Evolutionary conservation across 345 rosid genomes (phyloP), one percentile per base, ranked within the genome.

Genomic region (Anacardium occidentale): DNA sequence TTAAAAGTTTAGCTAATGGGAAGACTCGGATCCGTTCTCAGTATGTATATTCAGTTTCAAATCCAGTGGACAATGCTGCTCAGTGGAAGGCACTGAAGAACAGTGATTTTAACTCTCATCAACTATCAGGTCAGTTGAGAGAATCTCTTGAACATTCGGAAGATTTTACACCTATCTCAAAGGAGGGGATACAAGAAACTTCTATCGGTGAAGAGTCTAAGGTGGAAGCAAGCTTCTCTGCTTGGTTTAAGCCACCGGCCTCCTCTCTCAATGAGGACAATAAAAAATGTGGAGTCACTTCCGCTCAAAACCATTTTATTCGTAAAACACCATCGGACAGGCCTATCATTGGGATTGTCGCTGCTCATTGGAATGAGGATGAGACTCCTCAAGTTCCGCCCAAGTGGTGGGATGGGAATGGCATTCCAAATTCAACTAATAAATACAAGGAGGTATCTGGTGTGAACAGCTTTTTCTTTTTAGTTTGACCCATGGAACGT

Each of bases 371-470:
- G 97, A 89, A 85, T 62, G 95, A 85, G 70, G 78, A 87, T 44
- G 90, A 84, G 25, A 67, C 77, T 50, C 44, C 90, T 69, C 78
- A 79, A n/a, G 70, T 83, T 71, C 73, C 87, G 14, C 91, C 90
- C n/a, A 94, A 85, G 83, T 89, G 95, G 91, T 92, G 98, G 98
- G 97, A 90, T 82, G 98, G 98, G 44, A 94, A 94, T 76, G 98
- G 98, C 65, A 94, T 92, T 75, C 98, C 98, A 50, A 92, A 94
- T 79, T 90, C 98, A 37, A 94, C 97, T 47, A 94, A 83, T 78
- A 94, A 92, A 77, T 94, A 94, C 83, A 92, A 90, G 85, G 98
- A 94, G 94, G 98, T 94, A 81, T 64, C 56, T 56, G 26, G 12
- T 48, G 67, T 7, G 8, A 12, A 45, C 59, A 4, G 40, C 14